Evolutionary conservation across 495 filamentous ascomycete genomes (phyloP), one percentile per base, ranked within the genome.

Genomic region (Penicillium taxi): DNA sequence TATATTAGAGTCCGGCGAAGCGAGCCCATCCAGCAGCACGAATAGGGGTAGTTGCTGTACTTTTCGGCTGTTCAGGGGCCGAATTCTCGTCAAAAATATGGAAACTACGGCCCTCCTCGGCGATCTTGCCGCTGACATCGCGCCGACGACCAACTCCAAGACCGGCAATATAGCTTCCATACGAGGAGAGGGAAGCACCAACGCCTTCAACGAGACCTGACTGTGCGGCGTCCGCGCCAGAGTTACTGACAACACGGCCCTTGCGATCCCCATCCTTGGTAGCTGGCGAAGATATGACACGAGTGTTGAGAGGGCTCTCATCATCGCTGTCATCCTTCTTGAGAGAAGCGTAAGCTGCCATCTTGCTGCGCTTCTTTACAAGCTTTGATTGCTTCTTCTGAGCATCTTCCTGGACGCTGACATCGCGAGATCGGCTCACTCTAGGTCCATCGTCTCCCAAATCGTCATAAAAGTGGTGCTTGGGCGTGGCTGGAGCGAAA

Each of bases 71-170:
- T 21, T 28, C 31, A n/a, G 34, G 24, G 16, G 12, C 49, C 20
- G 45, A 35, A 16, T 31, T 44, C 9, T 26, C 18, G 22, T 30
- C 39, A 21, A 29, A 32, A 25, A 9, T 35, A 21, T 45, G 40
- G n/a, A n/a, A n/a, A n/a, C 74, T 75, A 26, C 80, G 66, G 1
- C 88, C 88, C 59, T 95, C 88, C 60, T 95, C 88, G 1, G 80
- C 88, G 30, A 85, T 63, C 59, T 86, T 86, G 2, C 86, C 88
- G 49, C 85, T 91, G 7, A 90, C 86, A 47, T 86, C 79, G 34
- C 87, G 68, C 46, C 64, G 56, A 47, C 59, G 62, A 40, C 57
- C 66, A 50, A 55, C 66, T 38, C 56, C 63, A 38, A 66, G 48
- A 12, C 68, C 71, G 9, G 73, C 57, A 16, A 77, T 73, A 42